phyloP scores from a whole-genome alignment of 306 rosid genomes.

The Trifolium repens region DNA sequence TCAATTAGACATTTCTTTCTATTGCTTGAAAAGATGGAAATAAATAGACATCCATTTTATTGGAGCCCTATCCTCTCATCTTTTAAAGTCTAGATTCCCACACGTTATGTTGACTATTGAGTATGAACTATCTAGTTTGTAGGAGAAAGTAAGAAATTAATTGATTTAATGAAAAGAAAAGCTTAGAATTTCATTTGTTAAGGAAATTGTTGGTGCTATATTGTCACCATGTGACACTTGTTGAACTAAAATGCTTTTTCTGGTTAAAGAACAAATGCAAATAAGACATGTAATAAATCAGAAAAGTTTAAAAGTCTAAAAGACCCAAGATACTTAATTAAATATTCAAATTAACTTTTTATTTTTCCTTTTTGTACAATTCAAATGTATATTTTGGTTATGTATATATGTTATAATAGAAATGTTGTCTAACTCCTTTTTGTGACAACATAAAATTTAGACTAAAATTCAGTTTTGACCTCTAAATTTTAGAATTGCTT shows the following conservation, averaged over 20 bases:
- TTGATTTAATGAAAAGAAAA: constrained; percentile 7
- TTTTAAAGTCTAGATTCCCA: constrained; percentile 23
- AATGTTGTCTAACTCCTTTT: too few relatives aligned
- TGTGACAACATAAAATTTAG: too few relatives aligned
- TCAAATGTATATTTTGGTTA: too few relatives aligned
- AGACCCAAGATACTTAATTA: too few relatives aligned
- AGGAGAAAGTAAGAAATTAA: constrained; percentile 12
- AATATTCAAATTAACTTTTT: too few relatives aligned
- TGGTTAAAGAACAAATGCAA: background rate
- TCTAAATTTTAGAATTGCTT: too few relatives aligned
- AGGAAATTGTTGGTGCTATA: constrained; percentile 8
- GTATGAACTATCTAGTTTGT: background rate
- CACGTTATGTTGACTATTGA: constrained; percentile 29
- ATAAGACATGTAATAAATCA: background rate
- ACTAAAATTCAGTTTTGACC: too few relatives aligned
- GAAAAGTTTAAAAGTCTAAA: too few relatives aligned
- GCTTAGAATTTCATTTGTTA: constrained; percentile 4
- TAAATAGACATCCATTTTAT: constrained; percentile 2
- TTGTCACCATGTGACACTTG: constrained; percentile 28
- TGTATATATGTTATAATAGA: too few relatives aligned
- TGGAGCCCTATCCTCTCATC: background rate
- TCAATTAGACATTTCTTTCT: background rate
- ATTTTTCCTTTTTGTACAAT: too few relatives aligned
- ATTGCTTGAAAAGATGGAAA: constrained; percentile 12
- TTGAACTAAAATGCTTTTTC: constrained; percentile 9